Base-by-base conservation (phyloP, 208 protist genomes). In the Naegleria gruberi region DNA sequence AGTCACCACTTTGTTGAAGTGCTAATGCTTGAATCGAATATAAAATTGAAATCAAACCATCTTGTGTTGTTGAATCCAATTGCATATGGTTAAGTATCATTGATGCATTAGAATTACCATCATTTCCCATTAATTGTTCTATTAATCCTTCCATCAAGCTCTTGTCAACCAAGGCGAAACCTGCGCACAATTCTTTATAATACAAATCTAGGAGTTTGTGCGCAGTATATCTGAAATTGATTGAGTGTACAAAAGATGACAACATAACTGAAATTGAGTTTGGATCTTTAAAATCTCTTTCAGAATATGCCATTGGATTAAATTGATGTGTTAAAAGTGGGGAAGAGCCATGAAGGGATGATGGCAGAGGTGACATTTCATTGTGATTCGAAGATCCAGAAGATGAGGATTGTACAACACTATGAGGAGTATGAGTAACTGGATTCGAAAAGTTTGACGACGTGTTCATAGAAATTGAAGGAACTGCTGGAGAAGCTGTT, bases 121-220 rank as follows among this genome's bases (percentile, higher is more conserved):
- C 65, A 37, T 37, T 30, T 1, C 65, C 65, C 65, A 77, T 77
- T n/a, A 77, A 77, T 77, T 37, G 30, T 37, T 77, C 65, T 8
- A 77, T 77, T 5, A 77, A n/a, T 7, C 65, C 30, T 30, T 77
- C 65, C 30, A 77, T 30, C 19, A 77, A 6, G 6, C 65, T 26
- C 65, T 77, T 77, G 12, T 77, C 65, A 37, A 77, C 65, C 34
- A 77, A n/a, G 34, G 65, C 65, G 34, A 77, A 77, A 37, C 65
- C 65, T 37, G 65, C 65, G 26, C 65, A 77, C n/a, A 77, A 77
- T n/a, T 77, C 65, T n/a, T 77, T 77, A 77, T 77, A 77, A 37
- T 77, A 77, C 65, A 77, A 77, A n/a, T 77, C 65, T 26, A 77
- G 30, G 26, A 77, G 34, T 77, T 30, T 77, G 34, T 77, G 65